phyloP scores from a whole-genome alignment of 2,329 filamentous ascomycete genomes.

The Penicillium sp. region DNA sequence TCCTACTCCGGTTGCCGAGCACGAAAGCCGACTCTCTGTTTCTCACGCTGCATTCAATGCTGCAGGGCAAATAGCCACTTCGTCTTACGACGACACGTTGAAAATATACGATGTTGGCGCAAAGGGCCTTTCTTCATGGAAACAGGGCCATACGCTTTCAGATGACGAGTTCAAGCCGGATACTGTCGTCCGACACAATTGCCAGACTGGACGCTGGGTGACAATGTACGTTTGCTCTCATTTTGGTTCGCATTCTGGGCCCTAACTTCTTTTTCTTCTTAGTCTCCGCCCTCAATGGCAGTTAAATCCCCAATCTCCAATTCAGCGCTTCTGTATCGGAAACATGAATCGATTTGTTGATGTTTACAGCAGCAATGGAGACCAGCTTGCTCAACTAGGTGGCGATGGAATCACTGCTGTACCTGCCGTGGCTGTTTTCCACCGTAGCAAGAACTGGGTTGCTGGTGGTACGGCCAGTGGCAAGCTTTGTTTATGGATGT shows the following conservation, averaged over 20 bases:
- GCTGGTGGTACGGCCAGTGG: slow-evolving; percentile 88
- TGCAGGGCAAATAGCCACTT: slow-evolving; percentile 81
- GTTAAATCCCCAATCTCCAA: slow-evolving; percentile 68
- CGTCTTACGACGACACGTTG: slow-evolving; percentile 91
- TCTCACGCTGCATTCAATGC: slow-evolving; percentile 89
- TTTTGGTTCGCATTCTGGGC: not conserved
- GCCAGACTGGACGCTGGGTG: slow-evolving; percentile 93
- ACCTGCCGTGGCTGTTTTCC: slow-evolving; percentile 87
- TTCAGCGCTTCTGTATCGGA: slow-evolving; percentile 86
- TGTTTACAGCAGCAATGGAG: slow-evolving; percentile 76
- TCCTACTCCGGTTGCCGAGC: slow-evolving; percentile 74
- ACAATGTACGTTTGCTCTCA: slow-evolving; percentile 59
- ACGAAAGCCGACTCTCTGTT: slow-evolving; percentile 78
- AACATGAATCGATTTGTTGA: slow-evolving; percentile 99
- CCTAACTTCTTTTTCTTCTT: slow-evolving; percentile 11
- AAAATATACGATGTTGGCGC: slow-evolving; percentile 80
- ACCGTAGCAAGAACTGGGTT: slow-evolving; percentile 85
- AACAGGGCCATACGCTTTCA: slow-evolving; percentile 56
- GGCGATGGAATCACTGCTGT: slow-evolving; percentile 92
- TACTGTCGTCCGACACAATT: slow-evolving; percentile 77
- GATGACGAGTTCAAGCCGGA: slow-evolving; percentile 67
- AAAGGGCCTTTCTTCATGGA: slow-evolving; percentile 59
- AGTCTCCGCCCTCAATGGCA: slow-evolving; percentile 88
- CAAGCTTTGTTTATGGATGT: slow-evolving; percentile 90
- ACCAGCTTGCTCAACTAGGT: slow-evolving; percentile 83